Evolutionary conservation across 352 stramenopile species (phyloP).

Genomic region (Achlya hypogyna): DNA sequence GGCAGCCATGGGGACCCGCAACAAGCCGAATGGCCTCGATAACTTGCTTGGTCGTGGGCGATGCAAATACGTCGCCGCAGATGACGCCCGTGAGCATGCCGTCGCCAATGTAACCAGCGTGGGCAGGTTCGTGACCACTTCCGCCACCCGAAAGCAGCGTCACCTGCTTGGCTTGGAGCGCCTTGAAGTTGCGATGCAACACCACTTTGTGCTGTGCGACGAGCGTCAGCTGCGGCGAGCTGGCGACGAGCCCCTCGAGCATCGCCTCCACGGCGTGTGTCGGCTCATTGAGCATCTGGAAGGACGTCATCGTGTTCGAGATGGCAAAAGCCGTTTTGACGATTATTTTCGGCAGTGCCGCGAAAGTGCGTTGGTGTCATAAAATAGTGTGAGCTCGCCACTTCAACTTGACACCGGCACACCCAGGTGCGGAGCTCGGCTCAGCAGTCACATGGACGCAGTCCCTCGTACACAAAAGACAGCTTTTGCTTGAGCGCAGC

Average conservation of each 20-base stretch:
- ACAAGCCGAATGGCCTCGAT: conserved; percentile 91
- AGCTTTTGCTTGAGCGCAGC: too few species aligned
- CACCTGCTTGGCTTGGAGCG: conserved; percentile 56
- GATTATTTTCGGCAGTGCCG: too few species aligned
- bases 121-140: conserved; percentile 91
- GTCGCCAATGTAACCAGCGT: conserved; percentile 93
- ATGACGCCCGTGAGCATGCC: conserved; percentile 96
- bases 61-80: conserved; percentile 95
- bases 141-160: conserved; percentile 68
- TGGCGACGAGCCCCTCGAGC: conserved; percentile 57
- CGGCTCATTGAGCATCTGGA: conserved; percentile 18
- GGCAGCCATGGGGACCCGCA: conserved; percentile 70
- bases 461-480: too few species aligned
- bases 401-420: too few species aligned
- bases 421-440: too few species aligned
- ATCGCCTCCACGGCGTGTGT: conserved; percentile 47
- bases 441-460: too few species aligned
- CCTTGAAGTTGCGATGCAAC: conserved; percentile 58
- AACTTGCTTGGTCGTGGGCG: conserved; percentile 88
- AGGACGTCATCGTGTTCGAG: not conserved
- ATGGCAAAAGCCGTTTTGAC: too few species aligned
- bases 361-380: not conserved
- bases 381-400: not conserved
- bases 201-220: conserved; percentile 51
- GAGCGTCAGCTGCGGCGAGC: conserved; percentile 60